phyloP scores from a whole-genome alignment of 345 rosid species.

The Chamaenerion angustifolium region DNA sequence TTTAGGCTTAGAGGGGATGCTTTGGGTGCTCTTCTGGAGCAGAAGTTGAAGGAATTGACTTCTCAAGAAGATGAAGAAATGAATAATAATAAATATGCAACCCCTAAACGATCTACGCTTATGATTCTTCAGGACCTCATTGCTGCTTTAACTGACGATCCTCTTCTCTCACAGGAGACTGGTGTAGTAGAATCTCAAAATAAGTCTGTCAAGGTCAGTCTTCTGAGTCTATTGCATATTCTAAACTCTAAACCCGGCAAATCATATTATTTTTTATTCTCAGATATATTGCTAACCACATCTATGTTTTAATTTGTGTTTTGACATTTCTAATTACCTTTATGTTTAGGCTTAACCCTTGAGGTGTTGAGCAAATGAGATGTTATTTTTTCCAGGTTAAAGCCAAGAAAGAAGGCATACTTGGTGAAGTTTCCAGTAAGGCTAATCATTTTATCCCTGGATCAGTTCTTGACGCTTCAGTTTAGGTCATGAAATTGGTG shows the following conservation, averaged over 20 bases:
- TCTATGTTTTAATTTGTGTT: no score
- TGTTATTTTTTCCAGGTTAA: slow-evolving; percentile 19
- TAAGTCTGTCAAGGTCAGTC: slow-evolving; percentile 11
- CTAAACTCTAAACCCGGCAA: neutral
- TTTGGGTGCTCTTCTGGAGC: slow-evolving; percentile 50
- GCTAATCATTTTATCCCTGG: slow-evolving; percentile 70
- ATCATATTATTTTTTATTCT: neutral
- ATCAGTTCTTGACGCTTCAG: slow-evolving; percentile 79
- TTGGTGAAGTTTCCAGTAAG: slow-evolving; percentile 15
- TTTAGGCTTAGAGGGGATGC: no score
- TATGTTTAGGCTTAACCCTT: neutral
- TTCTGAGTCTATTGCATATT: neutral
- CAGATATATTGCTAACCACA: neutral
- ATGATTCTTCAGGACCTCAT: slow-evolving; percentile 70
- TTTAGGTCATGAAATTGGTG: no score
- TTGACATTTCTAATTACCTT: no score
- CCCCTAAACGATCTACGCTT: slow-evolving; percentile 46
- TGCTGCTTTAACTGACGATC: slow-evolving; percentile 49
- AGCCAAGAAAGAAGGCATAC: slow-evolving; percentile 16
- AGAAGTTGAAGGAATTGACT: slow-evolving; percentile 54
- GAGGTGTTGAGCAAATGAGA: neutral
- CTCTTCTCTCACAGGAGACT: slow-evolving; percentile 19
- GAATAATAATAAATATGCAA: slow-evolving; percentile 5
- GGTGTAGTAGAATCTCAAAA: slow-evolving; percentile 11
- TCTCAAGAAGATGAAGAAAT: slow-evolving; percentile 55